Base-by-base conservation (phyloP, 306 rosid genomes). In the Rosa multiflora region DNA sequence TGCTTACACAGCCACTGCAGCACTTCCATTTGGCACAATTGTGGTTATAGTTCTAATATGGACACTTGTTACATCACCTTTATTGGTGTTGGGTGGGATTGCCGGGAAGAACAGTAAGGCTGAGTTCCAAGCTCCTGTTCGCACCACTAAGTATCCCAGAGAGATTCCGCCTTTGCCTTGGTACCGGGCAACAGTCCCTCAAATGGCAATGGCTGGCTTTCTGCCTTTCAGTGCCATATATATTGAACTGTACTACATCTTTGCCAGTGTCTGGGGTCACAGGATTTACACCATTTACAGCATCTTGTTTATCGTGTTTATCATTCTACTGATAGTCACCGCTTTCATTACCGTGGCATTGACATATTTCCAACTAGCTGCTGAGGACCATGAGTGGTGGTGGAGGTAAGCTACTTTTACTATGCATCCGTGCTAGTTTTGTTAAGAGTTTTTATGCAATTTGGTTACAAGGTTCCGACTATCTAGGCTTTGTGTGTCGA, bases 311-410 rank as follows among this genome's bases (percentile, higher is more conserved):
- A 83, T 90, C 15, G 90, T 86, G 81, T 90, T 90, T 76, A 84
- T 90, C 69, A 88, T 90, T 77, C 88, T 90, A 56, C 76, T 90
- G 71, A 79, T 90, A 59, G 91, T 90, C 46, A 88, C 91, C 15
- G 91, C 94, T 51, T 90, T 90, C 82, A 88, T 90, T 39, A 90
- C 91, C 0, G 87, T 88, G 71, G 90, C 90, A 4, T 80, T 90
- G 85, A 90, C 94, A 42, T 90, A 88, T 80, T 88, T 88, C 83
- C 94, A 90, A 82, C 90, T 90, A 79, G 90, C 91, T 76, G 91
- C 94, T 49, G 94, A 90, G 83, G 94, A 90, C 73, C 94, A 90
- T 69, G 86, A 88, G 79, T 90, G 94, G 94, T 90, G 94, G 94
- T 90, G 94, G 94, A 90, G 94, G 94, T 90, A 86, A 55, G 86